These are phyloP conservation scores for Oehlia diaphana DNA, from an alignment of 192 early-diverging fungal genomes.

Conservation along the genomic window DNA sequence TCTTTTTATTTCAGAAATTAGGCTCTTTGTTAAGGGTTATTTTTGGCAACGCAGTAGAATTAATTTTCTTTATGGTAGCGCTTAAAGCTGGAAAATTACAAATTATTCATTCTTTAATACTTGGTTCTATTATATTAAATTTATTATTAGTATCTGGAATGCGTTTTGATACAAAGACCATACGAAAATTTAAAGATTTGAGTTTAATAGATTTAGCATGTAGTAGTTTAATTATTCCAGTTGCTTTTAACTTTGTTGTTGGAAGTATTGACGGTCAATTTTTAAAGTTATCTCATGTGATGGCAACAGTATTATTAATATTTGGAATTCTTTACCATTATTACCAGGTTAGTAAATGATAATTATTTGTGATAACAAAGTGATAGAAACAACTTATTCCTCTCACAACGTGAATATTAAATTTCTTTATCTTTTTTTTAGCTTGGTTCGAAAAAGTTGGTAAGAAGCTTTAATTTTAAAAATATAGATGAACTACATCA, in stretches of 20 bases:
- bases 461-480: too few relatives aligned
- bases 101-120: constrained; percentile 60
- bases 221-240: constrained; percentile 67
- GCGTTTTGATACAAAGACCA: constrained; percentile 31
- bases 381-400: not conserved
- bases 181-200: constrained; percentile 68
- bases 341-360: constrained; percentile 68
- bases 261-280: constrained; percentile 54
- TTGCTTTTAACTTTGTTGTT: constrained; percentile 50
- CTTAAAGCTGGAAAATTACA: constrained; percentile 59
- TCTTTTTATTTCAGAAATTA: too few relatives aligned
- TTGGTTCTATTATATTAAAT: constrained; percentile 89
- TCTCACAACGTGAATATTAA: too few relatives aligned
- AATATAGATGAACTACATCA: constrained; percentile 49
- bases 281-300: constrained; percentile 63
- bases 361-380: too few relatives aligned
- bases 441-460: constrained; percentile 52
- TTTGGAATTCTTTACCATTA: constrained; percentile 69
- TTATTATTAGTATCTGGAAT: constrained; percentile 84
- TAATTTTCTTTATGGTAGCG: constrained; percentile 80
- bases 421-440: not conserved
- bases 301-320: constrained; percentile 63
- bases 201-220: constrained; percentile 64
- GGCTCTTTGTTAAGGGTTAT: constrained; percentile 66
- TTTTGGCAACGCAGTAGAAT: constrained; percentile 84